These are phyloP conservation scores for Kodamaea laetipori DNA, from an alignment of 805 yeast genomes.

Conservation along the genomic window DNA sequence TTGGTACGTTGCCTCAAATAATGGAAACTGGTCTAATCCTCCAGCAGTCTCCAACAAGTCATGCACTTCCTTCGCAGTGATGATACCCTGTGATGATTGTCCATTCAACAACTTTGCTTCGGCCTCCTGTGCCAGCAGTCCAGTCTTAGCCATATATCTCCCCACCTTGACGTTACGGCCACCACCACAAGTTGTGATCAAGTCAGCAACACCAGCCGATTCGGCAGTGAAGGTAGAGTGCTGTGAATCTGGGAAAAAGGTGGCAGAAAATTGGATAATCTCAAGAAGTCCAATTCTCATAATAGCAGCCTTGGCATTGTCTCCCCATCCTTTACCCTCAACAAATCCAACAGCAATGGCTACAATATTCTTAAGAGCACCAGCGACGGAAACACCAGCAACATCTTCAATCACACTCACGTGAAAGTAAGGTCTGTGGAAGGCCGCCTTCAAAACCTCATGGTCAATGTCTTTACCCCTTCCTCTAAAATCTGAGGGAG, in stretches of 20 bases:
- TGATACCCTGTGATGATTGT: conserved; percentile 49
- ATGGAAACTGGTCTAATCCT: conserved; percentile 41
- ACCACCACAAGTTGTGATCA: conserved; percentile 50
- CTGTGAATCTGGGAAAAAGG: conserved; percentile 39
- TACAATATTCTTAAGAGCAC: conserved; percentile 49
- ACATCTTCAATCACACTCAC: conserved; percentile 48
- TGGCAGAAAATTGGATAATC: conserved; percentile 42
- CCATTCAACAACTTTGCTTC: conserved; percentile 48
- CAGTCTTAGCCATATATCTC: conserved; percentile 47
- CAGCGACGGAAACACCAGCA: conserved; percentile 49
- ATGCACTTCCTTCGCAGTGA: conserved; percentile 50
- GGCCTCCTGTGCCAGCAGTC: conserved; percentile 43
- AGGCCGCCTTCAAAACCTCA: conserved; percentile 41
- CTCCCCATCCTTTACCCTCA: conserved; percentile 52
- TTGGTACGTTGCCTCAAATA: conserved; percentile 49
- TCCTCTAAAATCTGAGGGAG: conserved; percentile 43
- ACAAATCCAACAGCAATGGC: conserved; percentile 50
- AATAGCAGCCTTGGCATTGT: conserved; percentile 50
- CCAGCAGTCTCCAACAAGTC: conserved; percentile 41
- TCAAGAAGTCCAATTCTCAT: conserved; percentile 49
- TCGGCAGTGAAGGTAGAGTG: conserved; percentile 45
- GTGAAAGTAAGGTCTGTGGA: conserved; percentile 51
- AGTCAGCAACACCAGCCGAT: conserved; percentile 51
- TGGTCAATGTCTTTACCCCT: conserved; percentile 44
- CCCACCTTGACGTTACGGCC: conserved; percentile 52